Evolutionary conservation across 805 yeast genomes (phyloP).

Genomic region (Gaillardinia entomophila): DNA sequence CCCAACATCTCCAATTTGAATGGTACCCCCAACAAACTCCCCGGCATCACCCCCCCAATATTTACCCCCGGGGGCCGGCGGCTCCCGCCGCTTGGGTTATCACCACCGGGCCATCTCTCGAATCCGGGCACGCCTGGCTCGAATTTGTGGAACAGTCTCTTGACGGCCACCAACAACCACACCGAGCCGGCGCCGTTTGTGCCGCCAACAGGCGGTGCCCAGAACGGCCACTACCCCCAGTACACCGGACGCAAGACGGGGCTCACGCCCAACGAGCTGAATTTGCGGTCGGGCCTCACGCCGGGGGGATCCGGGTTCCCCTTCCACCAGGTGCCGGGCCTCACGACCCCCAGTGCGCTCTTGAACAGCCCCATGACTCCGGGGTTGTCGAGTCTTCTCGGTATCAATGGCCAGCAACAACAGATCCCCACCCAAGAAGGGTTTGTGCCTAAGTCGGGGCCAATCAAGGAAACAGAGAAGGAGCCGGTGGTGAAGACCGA

Average conservation of each 20-base stretch:
- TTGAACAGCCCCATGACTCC: conserved; percentile 46
- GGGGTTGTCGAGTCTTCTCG: conserved; percentile 36
- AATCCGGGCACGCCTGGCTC: conserved; percentile 50
- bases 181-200: conserved; percentile 3
- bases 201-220: conserved; percentile 1
- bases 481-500: neutral
- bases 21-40: conserved; percentile 17
- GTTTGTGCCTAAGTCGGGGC: neutral
- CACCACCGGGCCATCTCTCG: conserved; percentile 38
- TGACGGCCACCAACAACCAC: conserved; percentile 33
- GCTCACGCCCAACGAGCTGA: conserved; percentile 71
- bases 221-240: conserved; percentile 10
- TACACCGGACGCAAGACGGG: conserved; percentile 46
- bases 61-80: conserved; percentile 58
- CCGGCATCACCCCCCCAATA: conserved; percentile 42
- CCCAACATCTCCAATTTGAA: conserved; percentile 25
- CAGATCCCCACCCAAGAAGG: neutral
- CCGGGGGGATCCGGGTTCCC: conserved; percentile 49
- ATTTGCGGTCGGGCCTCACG: conserved; percentile 64
- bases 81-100: conserved; percentile 46
- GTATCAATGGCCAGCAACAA: conserved; percentile 9
- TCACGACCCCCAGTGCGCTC: conserved; percentile 33
- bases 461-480: neutral
- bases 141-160: conserved; percentile 41
- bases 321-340: conserved; percentile 30